Conservation (phyloP, 148 eudicot species). For the Fallopia convolvulus region DNA sequence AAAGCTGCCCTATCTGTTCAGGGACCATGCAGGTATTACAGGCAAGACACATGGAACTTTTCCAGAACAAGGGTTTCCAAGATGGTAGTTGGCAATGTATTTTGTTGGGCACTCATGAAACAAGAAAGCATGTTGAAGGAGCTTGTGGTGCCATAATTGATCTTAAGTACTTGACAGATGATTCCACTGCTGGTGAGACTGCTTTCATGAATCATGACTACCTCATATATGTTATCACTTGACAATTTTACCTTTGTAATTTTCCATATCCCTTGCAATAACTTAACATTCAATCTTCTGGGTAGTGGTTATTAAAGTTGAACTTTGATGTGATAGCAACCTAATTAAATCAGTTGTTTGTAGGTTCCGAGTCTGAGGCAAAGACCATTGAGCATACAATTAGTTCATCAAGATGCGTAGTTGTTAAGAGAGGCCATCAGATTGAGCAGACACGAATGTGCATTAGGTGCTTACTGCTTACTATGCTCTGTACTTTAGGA, state of each 20-base stretch:
- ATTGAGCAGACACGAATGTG: no score
- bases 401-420: no score
- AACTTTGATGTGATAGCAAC: background rate
- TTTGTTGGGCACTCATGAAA: conserved; percentile 50
- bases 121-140: conserved; percentile 39
- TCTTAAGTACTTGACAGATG: conserved; percentile 46
- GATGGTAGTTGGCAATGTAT: conserved; percentile 76
- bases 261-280: background rate
- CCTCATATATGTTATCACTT: background rate
- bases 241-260: background rate
- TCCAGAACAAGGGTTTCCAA: conserved; percentile 50
- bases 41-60: conserved; percentile 84
- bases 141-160: conserved; percentile 84
- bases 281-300: background rate
- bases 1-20: conserved; percentile 18
- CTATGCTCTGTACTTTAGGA: no score
- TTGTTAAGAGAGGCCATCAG: no score
- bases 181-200: conserved; percentile 59
- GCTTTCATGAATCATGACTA: background rate
- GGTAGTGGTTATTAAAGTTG: background rate
- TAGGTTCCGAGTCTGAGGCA: no score
- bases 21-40: conserved; percentile 96
- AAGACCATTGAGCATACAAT: no score
- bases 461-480: no score
- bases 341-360: background rate